Evolutionary conservation across 768 basidiomycete genomes (phyloP), one percentile per base, ranked within the genome.

Genomic region (Leccinum obscurum): DNA sequence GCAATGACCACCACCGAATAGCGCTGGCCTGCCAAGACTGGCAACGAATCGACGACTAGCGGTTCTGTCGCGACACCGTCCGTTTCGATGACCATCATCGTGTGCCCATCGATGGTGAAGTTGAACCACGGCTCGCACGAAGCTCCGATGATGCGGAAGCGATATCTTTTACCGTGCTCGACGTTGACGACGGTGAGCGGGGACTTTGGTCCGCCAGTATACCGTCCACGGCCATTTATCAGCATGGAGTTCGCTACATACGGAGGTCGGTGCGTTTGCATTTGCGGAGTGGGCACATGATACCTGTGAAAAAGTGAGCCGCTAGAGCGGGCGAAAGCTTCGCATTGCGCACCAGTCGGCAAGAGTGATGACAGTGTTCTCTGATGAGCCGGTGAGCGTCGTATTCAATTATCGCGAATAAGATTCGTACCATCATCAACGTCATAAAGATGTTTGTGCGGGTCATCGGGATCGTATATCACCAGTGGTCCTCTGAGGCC

Each of bases 1-100:
- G 81, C 77, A 68, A 70, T 64, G 1, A 83, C 64, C 11, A 83
- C 68, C 57, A 82, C 73, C 1, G 81, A 82, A 59, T 81, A 82
- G 30, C 81, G 77, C 61, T 83, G 81, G 4, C 77, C 80, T 6
- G 73, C 57, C 10, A 67, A 70, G 11, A 78, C 73, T 13, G 70
- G 64, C 17, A 78, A 55, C 14, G 65, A 70, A 51, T 81, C 78
- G 8, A 79, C 78, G 0, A 68, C 62, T 3, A 79, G 58, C 5
- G 79, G 80, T 26, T 75, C 59, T 15, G 75, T 75, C 52, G 73
- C 76, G 13, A 77, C 58, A 3, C 77, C 76, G 55, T 82, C 81
- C 10, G 73, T 78, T 66, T 78, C 77, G 35, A 80, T 78, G 57
- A 80, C 70, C 4, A 72, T 78, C 59, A 68, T 48, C 1, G 26